phyloP scores from a whole-genome alignment of 768 basidiomycete genomes.

The Hygrocybe punicea region DNA sequence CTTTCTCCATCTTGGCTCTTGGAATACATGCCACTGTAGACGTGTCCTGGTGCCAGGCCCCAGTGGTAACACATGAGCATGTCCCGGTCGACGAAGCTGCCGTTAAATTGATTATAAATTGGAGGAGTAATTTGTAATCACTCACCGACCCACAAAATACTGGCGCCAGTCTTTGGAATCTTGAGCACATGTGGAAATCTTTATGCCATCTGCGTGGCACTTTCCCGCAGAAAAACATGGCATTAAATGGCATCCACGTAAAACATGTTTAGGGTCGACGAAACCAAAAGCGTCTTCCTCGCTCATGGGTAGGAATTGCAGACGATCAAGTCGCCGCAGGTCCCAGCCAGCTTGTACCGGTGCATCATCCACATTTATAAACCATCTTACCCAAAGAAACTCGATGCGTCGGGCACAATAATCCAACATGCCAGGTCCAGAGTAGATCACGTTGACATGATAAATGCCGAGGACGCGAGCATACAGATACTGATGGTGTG shows the following conservation, averaged over 20 bases:
- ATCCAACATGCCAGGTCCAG: not conserved
- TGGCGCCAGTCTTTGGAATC: constrained; percentile 1
- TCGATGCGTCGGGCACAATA: constrained; percentile 15
- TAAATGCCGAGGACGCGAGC: constrained; percentile 27
- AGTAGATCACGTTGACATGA: constrained; percentile 21
- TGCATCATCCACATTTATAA: constrained; percentile 10
- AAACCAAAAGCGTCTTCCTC: constrained; percentile 33
- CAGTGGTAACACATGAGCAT: constrained; percentile 21
- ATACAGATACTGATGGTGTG: constrained; percentile 31
- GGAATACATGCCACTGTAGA: not conserved
- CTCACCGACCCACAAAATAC: constrained; percentile 40
- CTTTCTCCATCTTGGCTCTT: not conserved
- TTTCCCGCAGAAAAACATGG: constrained; percentile 28
- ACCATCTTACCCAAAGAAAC: constrained; percentile 38
- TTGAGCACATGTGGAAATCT: not conserved
- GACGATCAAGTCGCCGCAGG: constrained; percentile 11
- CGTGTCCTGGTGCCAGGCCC: constrained; percentile 13
- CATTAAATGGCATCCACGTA: constrained; percentile 32
- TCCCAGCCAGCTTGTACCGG: not conserved
- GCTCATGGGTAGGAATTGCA: constrained; percentile 20
- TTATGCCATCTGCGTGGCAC: not conserved
- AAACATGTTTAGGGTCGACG: constrained; percentile 31
- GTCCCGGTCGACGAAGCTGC: constrained; percentile 21
- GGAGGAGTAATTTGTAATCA: not conserved
- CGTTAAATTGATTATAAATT: not conserved